A percentile compares a stretch with the other conserved stretches of the same genome.
phyloP scores from a whole-genome alignment of 306 rosid genomes.

The Sphenostylis stenocarpa region DNA sequence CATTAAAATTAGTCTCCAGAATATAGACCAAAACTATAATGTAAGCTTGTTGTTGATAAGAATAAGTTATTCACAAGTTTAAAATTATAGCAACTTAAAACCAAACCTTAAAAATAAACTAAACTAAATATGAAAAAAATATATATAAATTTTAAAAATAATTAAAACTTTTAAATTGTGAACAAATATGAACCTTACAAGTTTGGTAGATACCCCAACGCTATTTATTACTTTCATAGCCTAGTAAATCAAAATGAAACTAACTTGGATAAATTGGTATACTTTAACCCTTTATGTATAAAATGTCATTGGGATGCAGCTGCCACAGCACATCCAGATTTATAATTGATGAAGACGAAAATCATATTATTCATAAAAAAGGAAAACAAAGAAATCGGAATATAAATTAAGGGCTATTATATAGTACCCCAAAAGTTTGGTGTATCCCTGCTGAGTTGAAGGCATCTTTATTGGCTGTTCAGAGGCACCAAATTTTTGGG shows the following conservation, averaged over 20 bases:
- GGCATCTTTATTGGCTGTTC: slow-evolving; percentile 29
- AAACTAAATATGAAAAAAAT: neutral
- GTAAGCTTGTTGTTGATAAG: neutral
- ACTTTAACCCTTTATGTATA: slow-evolving; percentile 5
- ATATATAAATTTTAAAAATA: neutral
- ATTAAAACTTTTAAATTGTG: neutral
- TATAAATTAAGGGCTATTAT: slow-evolving; percentile 13
- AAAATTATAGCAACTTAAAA: neutral
- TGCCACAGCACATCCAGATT: slow-evolving; percentile 23
- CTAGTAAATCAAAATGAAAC: neutral
- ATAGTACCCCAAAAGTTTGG: slow-evolving; percentile 25
- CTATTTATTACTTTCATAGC: neutral
- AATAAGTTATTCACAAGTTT: neutral
- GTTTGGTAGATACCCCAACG: neutral
- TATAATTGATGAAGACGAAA: neutral
- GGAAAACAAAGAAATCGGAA: slow-evolving; percentile 18
- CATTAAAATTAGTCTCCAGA: too few relatives aligned
- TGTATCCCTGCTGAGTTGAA: slow-evolving; percentile 27
- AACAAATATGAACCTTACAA: too few relatives aligned
- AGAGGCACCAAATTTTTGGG: slow-evolving; percentile 11
- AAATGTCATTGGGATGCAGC: slow-evolving; percentile 3
- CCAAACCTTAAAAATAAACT: neutral
- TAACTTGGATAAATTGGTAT: neutral
- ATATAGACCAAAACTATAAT: too few relatives aligned
- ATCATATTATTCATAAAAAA: slow-evolving; percentile 3